A percentile compares a stretch with the other conserved stretches of the same genome.
phyloP scores from a whole-genome alignment of 1,139 yeast genomes.

The Taiozyma sp. region DNA sequence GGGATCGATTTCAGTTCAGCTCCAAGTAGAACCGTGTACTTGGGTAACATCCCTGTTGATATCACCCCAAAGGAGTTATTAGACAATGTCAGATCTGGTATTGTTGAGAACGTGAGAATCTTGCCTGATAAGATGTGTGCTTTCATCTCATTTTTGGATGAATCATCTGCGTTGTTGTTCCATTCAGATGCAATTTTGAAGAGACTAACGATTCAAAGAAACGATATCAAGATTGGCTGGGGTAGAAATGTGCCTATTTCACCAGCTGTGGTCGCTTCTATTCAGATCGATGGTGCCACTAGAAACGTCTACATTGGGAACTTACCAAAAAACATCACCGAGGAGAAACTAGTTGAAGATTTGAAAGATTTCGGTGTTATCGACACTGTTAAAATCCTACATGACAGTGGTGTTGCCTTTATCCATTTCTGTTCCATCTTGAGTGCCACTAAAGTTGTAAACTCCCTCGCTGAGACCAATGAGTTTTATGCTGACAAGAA shows the following conservation, averaged over 20 bases:
- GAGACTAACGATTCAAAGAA: conserved; percentile 44
- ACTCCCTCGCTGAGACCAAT: conserved; percentile 53
- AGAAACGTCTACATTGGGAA: conserved; percentile 85
- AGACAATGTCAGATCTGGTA: conserved; percentile 89
- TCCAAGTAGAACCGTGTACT: conserved; percentile 82
- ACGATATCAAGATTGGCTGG: conserved; percentile 70
- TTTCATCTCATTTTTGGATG: conserved; percentile 48
- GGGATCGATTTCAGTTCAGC: conserved; percentile 36
- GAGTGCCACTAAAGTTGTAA: conserved; percentile 81
- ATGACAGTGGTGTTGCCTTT: conserved; percentile 78
- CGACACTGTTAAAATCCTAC: conserved; percentile 73
- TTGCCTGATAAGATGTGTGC: conserved; percentile 52
- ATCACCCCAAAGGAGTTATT: conserved; percentile 77
- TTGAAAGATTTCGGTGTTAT: conserved; percentile 73
- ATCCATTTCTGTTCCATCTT: conserved; percentile 82
- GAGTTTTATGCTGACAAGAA: conserved; percentile 58
- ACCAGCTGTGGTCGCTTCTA: conserved; percentile 67
- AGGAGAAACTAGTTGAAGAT: conserved; percentile 59
- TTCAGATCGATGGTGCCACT: conserved; percentile 85
- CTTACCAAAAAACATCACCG: conserved; percentile 56
- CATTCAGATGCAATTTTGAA: conserved; percentile 55
- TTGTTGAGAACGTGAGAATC: conserved; percentile 65
- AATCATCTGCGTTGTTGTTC: conserved; percentile 48
- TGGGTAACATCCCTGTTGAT: conserved; percentile 86
- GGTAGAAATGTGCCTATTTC: conserved; percentile 66